A percentile compares a stretch with the other conserved stretches of the same genome.
phyloP scores from a whole-genome alignment of 257 asterid genomes.

The Linaria vulgaris region DNA sequence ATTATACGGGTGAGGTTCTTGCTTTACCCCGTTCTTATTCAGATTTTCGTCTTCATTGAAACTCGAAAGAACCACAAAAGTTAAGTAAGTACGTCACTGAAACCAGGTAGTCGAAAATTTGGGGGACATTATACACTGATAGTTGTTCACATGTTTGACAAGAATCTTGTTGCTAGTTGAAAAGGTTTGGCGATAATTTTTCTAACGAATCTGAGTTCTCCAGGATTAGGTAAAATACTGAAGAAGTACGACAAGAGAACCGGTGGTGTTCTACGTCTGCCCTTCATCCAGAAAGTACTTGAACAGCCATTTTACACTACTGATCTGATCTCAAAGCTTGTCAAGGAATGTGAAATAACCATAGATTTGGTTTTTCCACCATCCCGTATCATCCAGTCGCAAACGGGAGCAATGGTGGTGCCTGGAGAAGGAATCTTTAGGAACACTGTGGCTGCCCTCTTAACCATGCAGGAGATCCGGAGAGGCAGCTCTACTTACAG shows the following conservation, averaged over 20 bases:
- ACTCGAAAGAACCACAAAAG: not conserved
- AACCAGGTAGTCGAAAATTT: no score
- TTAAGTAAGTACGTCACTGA: no score
- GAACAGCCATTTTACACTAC: slow-evolving; percentile 88
- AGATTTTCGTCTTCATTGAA: no score
- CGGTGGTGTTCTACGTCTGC: slow-evolving; percentile 72
- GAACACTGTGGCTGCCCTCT: slow-evolving; percentile 84
- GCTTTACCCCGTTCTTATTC: not conserved
- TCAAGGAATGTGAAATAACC: slow-evolving; percentile 77
- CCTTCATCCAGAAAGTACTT: slow-evolving; percentile 70
- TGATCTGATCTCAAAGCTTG: slow-evolving; percentile 74
- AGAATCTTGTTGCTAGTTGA: no score
- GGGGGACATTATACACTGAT: no score
- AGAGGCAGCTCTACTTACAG: slow-evolving; percentile 88
- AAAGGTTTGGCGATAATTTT: no score
- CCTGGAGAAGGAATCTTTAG: slow-evolving; percentile 73
- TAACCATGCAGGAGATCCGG: slow-evolving; percentile 85
- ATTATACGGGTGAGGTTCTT: slow-evolving; percentile 47
- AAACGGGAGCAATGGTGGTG: slow-evolving; percentile 26
- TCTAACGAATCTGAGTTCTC: not conserved
- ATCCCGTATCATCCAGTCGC: not conserved
- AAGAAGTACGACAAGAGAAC: slow-evolving; percentile 91
- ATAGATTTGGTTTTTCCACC: slow-evolving; percentile 67
- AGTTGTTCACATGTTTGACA: no score
- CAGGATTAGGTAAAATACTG: slow-evolving; percentile 82